Evolutionary conservation across 2,329 filamentous ascomycete genomes (phyloP).

Genomic region (Domatiomyces globalis): DNA sequence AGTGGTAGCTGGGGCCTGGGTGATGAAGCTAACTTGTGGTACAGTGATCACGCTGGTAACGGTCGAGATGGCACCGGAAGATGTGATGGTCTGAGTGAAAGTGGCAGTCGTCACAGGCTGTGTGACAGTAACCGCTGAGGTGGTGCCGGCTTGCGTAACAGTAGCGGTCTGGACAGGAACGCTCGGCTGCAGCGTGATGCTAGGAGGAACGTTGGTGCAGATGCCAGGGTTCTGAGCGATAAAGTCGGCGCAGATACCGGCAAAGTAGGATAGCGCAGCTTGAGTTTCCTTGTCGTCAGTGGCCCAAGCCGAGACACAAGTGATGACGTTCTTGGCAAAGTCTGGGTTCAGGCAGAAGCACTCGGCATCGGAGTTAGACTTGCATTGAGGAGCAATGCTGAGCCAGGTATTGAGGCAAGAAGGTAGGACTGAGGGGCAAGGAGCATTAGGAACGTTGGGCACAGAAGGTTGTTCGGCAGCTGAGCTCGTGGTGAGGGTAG

Average conservation of each 20-base stretch:
- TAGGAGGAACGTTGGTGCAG: conserved; percentile 56
- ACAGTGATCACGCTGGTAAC: conserved; percentile 29
- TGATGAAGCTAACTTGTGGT: conserved; percentile 31
- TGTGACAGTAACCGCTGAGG: not conserved
- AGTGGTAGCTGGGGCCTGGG: conserved; percentile 17
- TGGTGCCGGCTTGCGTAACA: conserved; percentile 4
- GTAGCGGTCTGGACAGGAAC: conserved; percentile 37
- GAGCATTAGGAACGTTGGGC: conserved; percentile 14
- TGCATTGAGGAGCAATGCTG: conserved; percentile 52
- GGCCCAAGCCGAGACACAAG: conserved; percentile 67
- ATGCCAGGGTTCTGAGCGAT: conserved; percentile 56
- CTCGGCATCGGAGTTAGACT: conserved; percentile 62
- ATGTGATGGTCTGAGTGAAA: conserved; percentile 22
- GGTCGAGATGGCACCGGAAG: conserved; percentile 3
- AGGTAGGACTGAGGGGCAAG: conserved; percentile 59
- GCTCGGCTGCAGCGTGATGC: conserved; percentile 38
- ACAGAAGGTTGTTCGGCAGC: conserved; percentile 7
- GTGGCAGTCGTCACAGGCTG: conserved; percentile 28
- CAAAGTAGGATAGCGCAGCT: conserved; percentile 66
- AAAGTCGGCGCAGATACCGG: conserved; percentile 74
- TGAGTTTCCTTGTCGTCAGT: conserved; percentile 51
- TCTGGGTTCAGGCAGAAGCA: conserved; percentile 77
- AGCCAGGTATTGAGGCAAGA: conserved; percentile 89
- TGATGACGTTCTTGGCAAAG: conserved; percentile 66
- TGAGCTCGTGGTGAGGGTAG: conserved; percentile 33